Evolutionary conservation across 768 basidiomycete genomes (phyloP), one percentile per base, ranked within the genome.

Genomic region (Lactarius vividus): DNA sequence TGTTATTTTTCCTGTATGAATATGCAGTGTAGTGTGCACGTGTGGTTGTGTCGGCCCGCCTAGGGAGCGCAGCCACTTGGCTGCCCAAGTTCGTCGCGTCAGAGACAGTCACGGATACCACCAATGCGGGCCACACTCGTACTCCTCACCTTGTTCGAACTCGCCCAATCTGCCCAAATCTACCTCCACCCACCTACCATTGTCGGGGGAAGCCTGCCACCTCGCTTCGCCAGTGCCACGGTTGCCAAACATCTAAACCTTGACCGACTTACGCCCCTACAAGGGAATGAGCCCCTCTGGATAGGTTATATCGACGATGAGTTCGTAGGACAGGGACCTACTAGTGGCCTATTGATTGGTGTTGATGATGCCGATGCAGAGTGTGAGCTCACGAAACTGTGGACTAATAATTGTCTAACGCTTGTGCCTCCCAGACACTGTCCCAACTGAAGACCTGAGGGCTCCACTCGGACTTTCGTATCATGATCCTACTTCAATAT

Each of bases 231-330:
- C 52, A 85, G 82, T 70, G 80, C 84, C 40, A 84, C 80, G 7
- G 78, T 92, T 37, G 83, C 88, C 23, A 84, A 82, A 61, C 89
- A 92, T 73, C 82, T 92, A 13, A 85, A 87, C n/a, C 81, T 91
- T 6, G 90, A 91, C 70, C 76, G 76, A 23, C 86, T 87, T 69
- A 87, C 89, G 72, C 76, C 79, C 29, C 74, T 85, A 33, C 75
- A 70, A 60, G 78, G 79, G 65, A 73, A 76, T 59, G 77, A 77
- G 39, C 73, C 33, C 61, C 71, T 66, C 57, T 67, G 39, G 71
- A 75, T 64, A 33, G 71, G 63, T 8, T 54, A 42, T 56, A 68
- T 70, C 69, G 71, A 57, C 64, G 72, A 81, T 53, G 46, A 74
- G 3, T 86, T 92, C 69, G 84, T 91, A 23, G 89, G 84, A 55